These are phyloP conservation scores for Septoria petroselini DNA, from an alignment of 2,329 filamentous ascomycete species.

Conservation along the genomic window DNA sequence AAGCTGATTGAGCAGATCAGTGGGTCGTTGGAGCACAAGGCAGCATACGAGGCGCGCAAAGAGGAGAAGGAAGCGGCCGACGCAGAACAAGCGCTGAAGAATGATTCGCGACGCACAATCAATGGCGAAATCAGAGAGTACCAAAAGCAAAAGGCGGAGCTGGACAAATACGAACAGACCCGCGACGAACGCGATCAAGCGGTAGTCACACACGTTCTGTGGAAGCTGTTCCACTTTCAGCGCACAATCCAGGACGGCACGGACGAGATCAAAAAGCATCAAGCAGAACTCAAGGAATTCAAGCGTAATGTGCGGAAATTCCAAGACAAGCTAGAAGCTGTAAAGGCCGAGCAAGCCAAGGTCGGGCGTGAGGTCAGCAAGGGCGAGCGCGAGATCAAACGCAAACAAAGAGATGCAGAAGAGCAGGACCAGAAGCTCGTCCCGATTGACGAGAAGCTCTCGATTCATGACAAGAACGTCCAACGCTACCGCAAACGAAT, in stretches of 20 bases:
- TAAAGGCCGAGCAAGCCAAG: slow-evolving; percentile 76
- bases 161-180: slow-evolving; percentile 88
- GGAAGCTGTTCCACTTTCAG: slow-evolving; percentile 96
- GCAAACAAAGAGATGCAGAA: slow-evolving; percentile 82
- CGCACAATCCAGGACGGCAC: slow-evolving; percentile 89
- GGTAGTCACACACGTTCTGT: slow-evolving; percentile 87
- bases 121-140: slow-evolving; percentile 98
- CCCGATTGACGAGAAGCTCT: slow-evolving; percentile 88
- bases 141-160: slow-evolving; percentile 92
- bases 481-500: slow-evolving; percentile 66
- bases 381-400: slow-evolving; percentile 79
- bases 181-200: slow-evolving; percentile 86
- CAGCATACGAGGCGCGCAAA: slow-evolving; percentile 89
- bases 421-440: slow-evolving; percentile 81
- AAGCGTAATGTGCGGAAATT: slow-evolving; percentile 83
- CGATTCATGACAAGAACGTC: slow-evolving; percentile 69
- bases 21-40: slow-evolving; percentile 89
- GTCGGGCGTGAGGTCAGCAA: slow-evolving; percentile 73
- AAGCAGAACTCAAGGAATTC: slow-evolving; percentile 91
- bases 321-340: slow-evolving; percentile 73
- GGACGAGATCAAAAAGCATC: slow-evolving; percentile 84
- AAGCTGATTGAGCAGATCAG: slow-evolving; percentile 96
- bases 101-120: slow-evolving; percentile 85
- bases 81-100: slow-evolving; percentile 83
- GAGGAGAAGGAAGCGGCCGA: slow-evolving; percentile 78